These are phyloP conservation scores for Raphanus hybrid DNA, from an alignment of 441 rosid species.

Conservation along the genomic window DNA sequence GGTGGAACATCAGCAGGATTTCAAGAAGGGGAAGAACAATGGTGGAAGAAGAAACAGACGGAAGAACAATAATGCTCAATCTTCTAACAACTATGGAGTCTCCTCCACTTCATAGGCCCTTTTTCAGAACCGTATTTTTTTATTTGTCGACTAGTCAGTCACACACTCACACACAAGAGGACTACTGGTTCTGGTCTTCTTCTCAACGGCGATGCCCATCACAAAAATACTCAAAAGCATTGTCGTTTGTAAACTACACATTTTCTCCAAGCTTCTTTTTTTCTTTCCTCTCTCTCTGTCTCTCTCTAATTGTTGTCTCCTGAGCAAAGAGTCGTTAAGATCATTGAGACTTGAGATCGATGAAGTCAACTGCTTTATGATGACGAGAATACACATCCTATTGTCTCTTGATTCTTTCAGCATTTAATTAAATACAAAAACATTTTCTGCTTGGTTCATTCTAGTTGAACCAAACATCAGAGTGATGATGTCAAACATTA, in stretches of 20 bases:
- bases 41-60: constrained; percentile 47
- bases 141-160: neutral
- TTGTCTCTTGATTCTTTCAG: neutral
- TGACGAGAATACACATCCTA: constrained; percentile 7
- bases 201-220: neutral
- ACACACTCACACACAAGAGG: neutral
- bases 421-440: neutral
- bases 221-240: neutral
- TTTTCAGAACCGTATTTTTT: neutral
- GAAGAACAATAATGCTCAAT: constrained; percentile 53
- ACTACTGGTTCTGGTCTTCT: constrained; percentile 2
- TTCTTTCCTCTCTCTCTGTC: neutral
- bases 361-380: constrained; percentile 13
- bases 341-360: constrained; percentile 4
- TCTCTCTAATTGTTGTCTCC: neutral
- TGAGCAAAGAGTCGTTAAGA: constrained; percentile 9
- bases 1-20: constrained; percentile 56
- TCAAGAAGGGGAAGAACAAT: constrained; percentile 50
- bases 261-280: neutral
- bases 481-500: neutral
- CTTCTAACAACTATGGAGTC: constrained; percentile 49
- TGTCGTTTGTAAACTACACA: neutral
- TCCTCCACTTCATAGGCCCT: constrained; percentile 51
- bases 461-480: neutral
- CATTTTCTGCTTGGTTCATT: neutral